phyloP scores from a whole-genome alignment of 169 alveolate genomes.

The Theileria sp. region DNA sequence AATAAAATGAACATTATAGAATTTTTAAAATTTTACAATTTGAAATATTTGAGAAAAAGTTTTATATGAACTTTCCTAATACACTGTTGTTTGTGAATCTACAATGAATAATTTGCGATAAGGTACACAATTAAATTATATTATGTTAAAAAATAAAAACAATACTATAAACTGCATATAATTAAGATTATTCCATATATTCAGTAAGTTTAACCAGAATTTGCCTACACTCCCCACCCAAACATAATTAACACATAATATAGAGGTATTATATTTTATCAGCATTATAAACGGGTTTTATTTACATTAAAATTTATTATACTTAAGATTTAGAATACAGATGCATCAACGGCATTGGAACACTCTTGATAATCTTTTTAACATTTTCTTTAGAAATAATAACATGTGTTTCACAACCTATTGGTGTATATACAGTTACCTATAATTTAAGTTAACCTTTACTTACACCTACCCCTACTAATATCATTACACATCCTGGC shows the following conservation, averaged over 20 bases:
- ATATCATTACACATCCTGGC: slow-evolving; percentile 42
- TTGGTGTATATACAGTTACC: slow-evolving; percentile 30
- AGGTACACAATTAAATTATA: background rate
- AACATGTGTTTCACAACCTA: slow-evolving; percentile 24
- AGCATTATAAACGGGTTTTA: too few relatives aligned
- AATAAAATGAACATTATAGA: background rate
- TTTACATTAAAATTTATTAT: too few relatives aligned
- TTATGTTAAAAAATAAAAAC: too few relatives aligned
- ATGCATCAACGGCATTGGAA: background rate
- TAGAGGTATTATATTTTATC: too few relatives aligned
- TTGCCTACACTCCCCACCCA: background rate
- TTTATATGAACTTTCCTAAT: background rate
- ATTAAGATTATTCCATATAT: background rate
- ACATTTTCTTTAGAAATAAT: slow-evolving; percentile 6
- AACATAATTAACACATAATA: background rate
- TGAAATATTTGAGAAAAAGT: background rate
- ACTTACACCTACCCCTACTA: background rate
- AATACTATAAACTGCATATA: background rate
- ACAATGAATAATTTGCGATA: background rate
- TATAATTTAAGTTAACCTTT: background rate
- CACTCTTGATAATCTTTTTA: background rate
- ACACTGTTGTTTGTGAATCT: background rate
- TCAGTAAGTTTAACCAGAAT: too few relatives aligned
- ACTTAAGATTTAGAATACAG: background rate
- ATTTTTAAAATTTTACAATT: too few relatives aligned